Evolutionary conservation across 164 flowering plant species (phyloP).

Genomic region (Cinnamomum chago): DNA sequence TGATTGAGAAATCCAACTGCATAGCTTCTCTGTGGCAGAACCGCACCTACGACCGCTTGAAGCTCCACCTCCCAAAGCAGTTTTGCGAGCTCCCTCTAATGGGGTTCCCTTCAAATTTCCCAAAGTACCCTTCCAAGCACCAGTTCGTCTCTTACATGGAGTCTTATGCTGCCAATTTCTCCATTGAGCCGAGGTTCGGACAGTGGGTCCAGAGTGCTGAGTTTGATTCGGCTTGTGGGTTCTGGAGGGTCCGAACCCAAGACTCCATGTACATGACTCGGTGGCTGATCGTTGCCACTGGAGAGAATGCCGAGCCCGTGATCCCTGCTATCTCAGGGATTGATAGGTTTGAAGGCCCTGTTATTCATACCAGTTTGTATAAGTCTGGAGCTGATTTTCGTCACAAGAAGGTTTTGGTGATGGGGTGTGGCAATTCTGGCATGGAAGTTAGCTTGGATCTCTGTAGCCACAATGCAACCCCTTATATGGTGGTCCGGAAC

Average conservation of each 20-base stretch:
- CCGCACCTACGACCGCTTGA: conserved; percentile 55
- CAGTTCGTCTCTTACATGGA: conserved; percentile 89
- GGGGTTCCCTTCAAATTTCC: conserved; percentile 64
- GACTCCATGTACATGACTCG: conserved; percentile 44
- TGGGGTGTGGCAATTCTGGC: conserved; percentile 98
- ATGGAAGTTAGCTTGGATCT: conserved; percentile 98
- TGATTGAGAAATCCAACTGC: conserved; percentile 67
- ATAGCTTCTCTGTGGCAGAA: conserved; percentile 86
- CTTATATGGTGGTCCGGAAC: conserved; percentile 85
- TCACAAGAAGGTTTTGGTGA: conserved; percentile 65
- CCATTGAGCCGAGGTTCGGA: conserved; percentile 52
- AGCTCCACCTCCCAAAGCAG: conserved; percentile 79
- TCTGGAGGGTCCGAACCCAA: conserved; percentile 61
- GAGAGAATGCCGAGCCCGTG: conserved; percentile 86
- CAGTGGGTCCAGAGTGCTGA: conserved; percentile 49
- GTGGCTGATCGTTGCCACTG: conserved; percentile 86
- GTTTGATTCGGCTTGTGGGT: conserved; percentile 40
- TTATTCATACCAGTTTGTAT: conserved; percentile 67
- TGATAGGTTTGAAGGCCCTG: conserved; percentile 50
- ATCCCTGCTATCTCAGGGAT: conserved; percentile 65
- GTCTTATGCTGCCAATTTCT: conserved; percentile 61
- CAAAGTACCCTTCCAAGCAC: conserved; percentile 71
- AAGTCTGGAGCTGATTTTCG: conserved; percentile 62
- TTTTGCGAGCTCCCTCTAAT: conserved; percentile 77
- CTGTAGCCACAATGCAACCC: conserved; percentile 74